Conservation (phyloP, 2,329 filamentous ascomycete genomes). For the Trichoderma sp. region DNA sequence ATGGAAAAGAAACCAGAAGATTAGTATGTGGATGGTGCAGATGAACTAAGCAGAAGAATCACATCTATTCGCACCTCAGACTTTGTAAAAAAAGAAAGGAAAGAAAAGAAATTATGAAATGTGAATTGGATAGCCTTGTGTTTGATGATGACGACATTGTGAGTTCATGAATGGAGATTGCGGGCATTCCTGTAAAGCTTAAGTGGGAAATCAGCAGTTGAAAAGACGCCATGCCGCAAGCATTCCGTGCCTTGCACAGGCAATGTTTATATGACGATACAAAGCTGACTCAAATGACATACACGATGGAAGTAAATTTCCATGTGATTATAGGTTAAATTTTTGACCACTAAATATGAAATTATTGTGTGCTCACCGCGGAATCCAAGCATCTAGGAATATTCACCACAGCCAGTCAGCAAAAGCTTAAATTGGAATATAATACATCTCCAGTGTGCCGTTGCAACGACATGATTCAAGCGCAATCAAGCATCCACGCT, state of each 20-base stretch:
- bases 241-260: neutral
- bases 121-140: neutral
- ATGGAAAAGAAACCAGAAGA: neutral
- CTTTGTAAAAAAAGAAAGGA: no score
- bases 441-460: neutral
- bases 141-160: conserved; percentile 6
- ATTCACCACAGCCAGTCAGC: no score
- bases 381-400: no score
- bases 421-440: neutral
- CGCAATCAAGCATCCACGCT: neutral
- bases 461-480: neutral
- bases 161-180: neutral
- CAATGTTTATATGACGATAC: neutral
- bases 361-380: no score
- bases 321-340: neutral
- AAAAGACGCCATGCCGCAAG: neutral
- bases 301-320: neutral
- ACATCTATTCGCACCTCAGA: neutral
- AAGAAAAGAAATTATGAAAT: no score
- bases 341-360: neutral
- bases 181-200: neutral
- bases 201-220: neutral
- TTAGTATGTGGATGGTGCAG: neutral
- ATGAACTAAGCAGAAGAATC: neutral
- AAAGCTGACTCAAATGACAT: neutral